Conservation (phyloP, 1,284 basidiomycete genomes). For the Sphaerobolus stellatus region DNA sequence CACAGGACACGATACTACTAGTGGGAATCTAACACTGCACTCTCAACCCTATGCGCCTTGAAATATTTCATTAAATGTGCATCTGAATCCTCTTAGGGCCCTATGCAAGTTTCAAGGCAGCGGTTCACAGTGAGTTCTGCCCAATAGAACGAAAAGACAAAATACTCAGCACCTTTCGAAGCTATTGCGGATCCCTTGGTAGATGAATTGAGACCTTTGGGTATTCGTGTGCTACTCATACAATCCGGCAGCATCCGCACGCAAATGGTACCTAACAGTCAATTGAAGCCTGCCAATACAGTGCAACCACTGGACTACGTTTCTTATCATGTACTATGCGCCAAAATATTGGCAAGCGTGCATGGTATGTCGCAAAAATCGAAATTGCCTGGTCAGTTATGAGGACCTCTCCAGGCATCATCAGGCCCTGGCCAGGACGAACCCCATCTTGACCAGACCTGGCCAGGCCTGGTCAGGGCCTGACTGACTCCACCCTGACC, state of each 20-base stretch:
- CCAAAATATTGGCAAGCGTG: conserved; percentile 25
- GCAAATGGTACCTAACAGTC: conserved; percentile 13
- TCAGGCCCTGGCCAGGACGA: no score
- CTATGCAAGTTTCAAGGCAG: conserved; percentile 33
- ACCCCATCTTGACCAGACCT: no score
- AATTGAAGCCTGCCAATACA: conserved; percentile 6
- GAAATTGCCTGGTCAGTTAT: no score
- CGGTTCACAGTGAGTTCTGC: conserved; percentile 35
- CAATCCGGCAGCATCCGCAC: conserved; percentile 33
- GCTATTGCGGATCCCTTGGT: conserved; percentile 29
- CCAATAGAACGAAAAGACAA: neutral
- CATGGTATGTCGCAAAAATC: no score
- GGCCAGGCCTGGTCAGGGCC: no score
- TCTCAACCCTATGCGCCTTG: no score
- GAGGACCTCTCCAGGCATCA: no score
- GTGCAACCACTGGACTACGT: conserved; percentile 1
- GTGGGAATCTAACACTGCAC: no score
- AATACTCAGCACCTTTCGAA: conserved; percentile 11
- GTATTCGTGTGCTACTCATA: conserved; percentile 28
- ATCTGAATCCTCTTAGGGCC: no score
- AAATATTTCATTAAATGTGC: no score
- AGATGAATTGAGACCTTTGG: conserved; percentile 28
- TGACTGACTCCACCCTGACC: no score
- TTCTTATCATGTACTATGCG: neutral
- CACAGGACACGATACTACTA: no score